These are phyloP conservation scores for Paramecium octaurelia DNA, from an alignment of 73 alveolate species.

Conservation along the genomic window DNA sequence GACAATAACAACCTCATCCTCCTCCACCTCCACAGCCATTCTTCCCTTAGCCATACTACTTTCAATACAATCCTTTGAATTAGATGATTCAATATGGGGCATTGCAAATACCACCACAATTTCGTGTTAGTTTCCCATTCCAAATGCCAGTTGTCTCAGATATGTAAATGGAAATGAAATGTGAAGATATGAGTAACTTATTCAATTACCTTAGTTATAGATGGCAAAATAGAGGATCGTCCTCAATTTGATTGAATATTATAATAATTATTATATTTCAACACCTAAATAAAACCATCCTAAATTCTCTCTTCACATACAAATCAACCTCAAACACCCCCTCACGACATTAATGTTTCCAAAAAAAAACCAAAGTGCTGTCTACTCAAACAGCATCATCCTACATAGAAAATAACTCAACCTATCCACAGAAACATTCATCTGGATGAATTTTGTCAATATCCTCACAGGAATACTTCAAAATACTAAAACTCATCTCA, in stretches of 20 bases:
- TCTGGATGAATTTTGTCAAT: constrained; percentile 12
- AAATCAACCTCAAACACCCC: neutral
- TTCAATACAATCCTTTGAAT: neutral
- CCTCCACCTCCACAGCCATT: neutral
- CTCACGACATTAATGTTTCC: neutral
- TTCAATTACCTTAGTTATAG: neutral
- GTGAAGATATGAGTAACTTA: neutral
- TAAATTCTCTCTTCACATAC: neutral
- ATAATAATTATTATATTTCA: neutral
- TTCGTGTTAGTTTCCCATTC: neutral
- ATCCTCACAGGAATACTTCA: neutral
- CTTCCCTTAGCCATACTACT: neutral
- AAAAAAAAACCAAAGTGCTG: neutral
- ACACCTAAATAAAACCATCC: neutral
- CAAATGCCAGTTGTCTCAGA: neutral
- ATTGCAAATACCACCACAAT: neutral
- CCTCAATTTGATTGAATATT: neutral
- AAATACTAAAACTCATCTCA: neutral
- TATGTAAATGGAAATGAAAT: neutral
- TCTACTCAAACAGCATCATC: neutral
- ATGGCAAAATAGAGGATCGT: neutral
- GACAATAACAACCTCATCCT: neutral
- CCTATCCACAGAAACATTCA: neutral
- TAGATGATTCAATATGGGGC: neutral
- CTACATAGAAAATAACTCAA: neutral